Base-by-base conservation (phyloP, 768 basidiomycete species). In the Basidioascus undulatus region DNA sequence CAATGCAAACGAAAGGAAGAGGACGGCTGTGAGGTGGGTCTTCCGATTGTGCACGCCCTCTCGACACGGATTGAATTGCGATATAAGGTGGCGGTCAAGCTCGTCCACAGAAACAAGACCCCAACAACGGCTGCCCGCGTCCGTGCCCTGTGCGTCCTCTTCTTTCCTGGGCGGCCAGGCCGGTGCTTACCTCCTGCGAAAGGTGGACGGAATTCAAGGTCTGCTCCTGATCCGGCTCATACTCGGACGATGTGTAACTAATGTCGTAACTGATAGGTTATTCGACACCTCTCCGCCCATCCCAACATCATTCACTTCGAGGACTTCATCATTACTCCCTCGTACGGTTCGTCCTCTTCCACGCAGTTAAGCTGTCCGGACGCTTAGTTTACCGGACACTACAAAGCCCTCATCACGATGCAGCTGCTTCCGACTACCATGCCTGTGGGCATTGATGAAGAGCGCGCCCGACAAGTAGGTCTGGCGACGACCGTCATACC, bases 241-340 rank as follows among this genome's bases (percentile, higher is more conserved):
- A n/a, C n/a, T n/a, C n/a, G n/a, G n/a, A n/a, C n/a, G n/a, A n/a
- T n/a, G 25, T 8, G 20, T 9, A 36, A 36, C 32, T 30, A 11
- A 13, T 13, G 30, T 28, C 30, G 16, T 15, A 9, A 32, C n/a
- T 8, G 7, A 25, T 31, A 33, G 18, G 32, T 39, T 6, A 40
- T 16, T 21, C 8, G 7, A 7, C 9, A 2, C 20, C 34, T 19
- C 37, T 23, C 15, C 34, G 9, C 75, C 8, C 89, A 94, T 55
- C 86, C 84, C 0, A 79, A 80, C 45, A 76, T 96, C 58, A 78
- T 96, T 46, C 71, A 72, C 10, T 94, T 96, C 59, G 75, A 86
- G 52, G 76, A 79, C 4, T 94, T 96, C 65, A 76, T 89, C 54
- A 80, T 87, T 49, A 82, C 82, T 0, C 79, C 82, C 5, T 77